Evolutionary conservation across 176 grass and related monocot species (phyloP), one percentile per base, ranked within the genome.

Genomic region (Alloteropsis semialata): DNA sequence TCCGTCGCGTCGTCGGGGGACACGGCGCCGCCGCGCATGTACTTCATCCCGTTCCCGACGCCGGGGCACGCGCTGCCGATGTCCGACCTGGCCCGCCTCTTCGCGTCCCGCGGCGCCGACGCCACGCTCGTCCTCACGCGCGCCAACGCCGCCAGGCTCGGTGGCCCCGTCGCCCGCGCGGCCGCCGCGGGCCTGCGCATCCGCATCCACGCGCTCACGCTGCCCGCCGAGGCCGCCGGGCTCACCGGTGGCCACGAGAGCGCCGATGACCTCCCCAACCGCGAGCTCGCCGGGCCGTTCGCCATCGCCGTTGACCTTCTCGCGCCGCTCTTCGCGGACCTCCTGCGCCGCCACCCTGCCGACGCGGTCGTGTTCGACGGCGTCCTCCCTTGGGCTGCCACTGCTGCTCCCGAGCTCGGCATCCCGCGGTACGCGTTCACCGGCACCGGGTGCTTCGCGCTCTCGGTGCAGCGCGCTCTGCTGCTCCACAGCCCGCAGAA

Each of bases 1-100:
- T 30, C 69, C 4, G 25, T 63, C 50, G 37, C 49, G 13, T 25
- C 71, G 12, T 78, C 46, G 15, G 4, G 36, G 33, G 76, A 53
- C n/a, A 55, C 39, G 4, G 71, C 34, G 27, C 14, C 77, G 25
- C 82, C 37, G 63, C 76, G 77, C 57, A 75, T 94, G 80, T 89
- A 84, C 81, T 90, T 94, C 84, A 66, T 92, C 84, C 92, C 89
- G 25, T 82, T 94, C 72, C 92, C 92, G 6, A 92, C 92, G 38
- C 87, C 81, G 2, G 89, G 92, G 0, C 89, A 89, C 84, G 85
- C 85, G 72, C 75, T 92, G 68, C 89, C 89, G 13, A 92, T 92
- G 92, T 83, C 88, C 24, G 89, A 94, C 77, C 81, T 92, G 22
- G 84, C 84, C 16, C 85, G 79, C 28, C 77, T 92, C 77, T 94